Evolutionary conservation across 257 asterid genomes (phyloP), one percentile per base, ranked within the genome.

Genomic region (Scutellaria baicalensis): DNA sequence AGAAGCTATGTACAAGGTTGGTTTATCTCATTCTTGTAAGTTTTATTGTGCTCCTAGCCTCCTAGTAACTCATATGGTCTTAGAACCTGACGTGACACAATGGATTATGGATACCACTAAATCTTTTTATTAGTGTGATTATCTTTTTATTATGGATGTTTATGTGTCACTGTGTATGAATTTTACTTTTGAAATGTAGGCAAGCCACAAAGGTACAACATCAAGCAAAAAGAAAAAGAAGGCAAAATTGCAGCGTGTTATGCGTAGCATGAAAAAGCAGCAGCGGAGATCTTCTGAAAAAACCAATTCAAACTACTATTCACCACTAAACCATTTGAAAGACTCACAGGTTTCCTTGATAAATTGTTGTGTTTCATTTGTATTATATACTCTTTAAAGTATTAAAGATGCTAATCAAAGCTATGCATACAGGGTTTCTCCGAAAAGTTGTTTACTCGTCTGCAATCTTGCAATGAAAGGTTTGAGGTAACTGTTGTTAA

Each of bases 171-270:
- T 39, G 62, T 33, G 38, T 52, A 27, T 27, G 4, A 36, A 57
- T 50, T 74, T 43, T 55, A 62, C 40, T 38, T 58, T 75, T 75
- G 54, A 59, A 61, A 49, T 77, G 55, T 71, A 91, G 99, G 97
- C 99, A 72, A 86, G 68, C 73, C 85, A 91, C 71, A 87, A 88
- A 82, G 99, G 99, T 63, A 94, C 99, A 55, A 57, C 86, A 62
- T 73, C 99, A 56, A 94, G 99, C 87, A 94, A 91, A 83, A 94
- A 88, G 94, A 94, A 94, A 87, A 94, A 94, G 92, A 83, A 89
- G 82, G 97, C 97, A 48, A 94, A 94, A 80, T 79, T 91, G 83
- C 84, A 87, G 86, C 97, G 99, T 64, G 89, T 62, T 54, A 82
- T 87, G n/a, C 93, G 96, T 54, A 89, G 91, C 76, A 82, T 94